These are phyloP conservation scores for Exophiala sp. DNA, from an alignment of 2,329 filamentous ascomycete species.

Conservation along the genomic window DNA sequence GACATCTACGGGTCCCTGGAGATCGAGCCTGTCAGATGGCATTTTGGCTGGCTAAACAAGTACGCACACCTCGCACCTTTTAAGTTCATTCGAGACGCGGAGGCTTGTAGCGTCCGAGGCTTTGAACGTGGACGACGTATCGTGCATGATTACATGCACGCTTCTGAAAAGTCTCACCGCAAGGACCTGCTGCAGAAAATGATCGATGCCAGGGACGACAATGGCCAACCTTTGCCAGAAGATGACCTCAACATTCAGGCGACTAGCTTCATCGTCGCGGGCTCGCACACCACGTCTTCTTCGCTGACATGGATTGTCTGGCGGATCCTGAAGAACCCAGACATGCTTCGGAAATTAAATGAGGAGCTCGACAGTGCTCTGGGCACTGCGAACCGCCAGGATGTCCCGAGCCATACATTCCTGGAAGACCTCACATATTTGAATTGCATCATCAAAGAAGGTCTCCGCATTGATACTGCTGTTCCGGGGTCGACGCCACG, in stretches of 20 bases:
- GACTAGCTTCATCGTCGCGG: conserved; percentile 7
- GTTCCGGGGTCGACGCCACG: conserved; percentile 9
- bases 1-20: conserved; percentile 9
- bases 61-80: conserved; percentile 7
- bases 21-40: conserved; percentile 9
- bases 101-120: conserved; percentile 11
- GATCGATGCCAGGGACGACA: conserved; percentile 6
- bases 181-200: conserved; percentile 12
- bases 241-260: conserved; percentile 12
- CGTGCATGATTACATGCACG: conserved; percentile 6
- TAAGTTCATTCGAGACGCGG: conserved; percentile 9
- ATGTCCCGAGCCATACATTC: not conserved
- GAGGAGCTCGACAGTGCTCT: conserved; percentile 1
- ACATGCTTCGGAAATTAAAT: conserved; percentile 2
- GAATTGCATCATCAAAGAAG: conserved; percentile 8
- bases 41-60: conserved; percentile 9
- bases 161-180: conserved; percentile 1
- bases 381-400: not conserved
- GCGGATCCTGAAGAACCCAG: conserved; percentile 5
- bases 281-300: conserved; percentile 5
- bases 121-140: conserved; percentile 4
- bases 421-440: conserved; percentile 4
- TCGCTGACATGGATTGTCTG: conserved; percentile 12
- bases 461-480: conserved; percentile 7
- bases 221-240: conserved; percentile 5